Evolutionary conservation across 371 early-diverging fungal genomes (phyloP).

Genomic region (Circinella umbellata): DNA sequence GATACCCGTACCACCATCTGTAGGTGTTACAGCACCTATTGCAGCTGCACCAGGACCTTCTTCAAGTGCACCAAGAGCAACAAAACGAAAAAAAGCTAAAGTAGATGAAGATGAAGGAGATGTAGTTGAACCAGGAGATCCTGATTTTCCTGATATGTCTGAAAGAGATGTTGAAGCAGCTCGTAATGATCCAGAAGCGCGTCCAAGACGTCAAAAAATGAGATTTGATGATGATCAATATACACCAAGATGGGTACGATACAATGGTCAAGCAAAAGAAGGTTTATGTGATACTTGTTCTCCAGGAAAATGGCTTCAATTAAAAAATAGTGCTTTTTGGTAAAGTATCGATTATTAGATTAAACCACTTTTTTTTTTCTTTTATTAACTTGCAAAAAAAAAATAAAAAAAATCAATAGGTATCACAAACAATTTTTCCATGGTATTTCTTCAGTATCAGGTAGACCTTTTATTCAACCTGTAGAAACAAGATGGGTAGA

Average conservation of each 20-base stretch:
- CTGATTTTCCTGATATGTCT: constrained; percentile 53
- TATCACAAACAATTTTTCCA: constrained; percentile 94
- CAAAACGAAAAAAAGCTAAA: constrained; percentile 6
- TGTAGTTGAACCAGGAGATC: constrained; percentile 35
- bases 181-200: constrained; percentile 49
- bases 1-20: neutral
- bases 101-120: constrained; percentile 31
- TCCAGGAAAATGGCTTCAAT: constrained; percentile 90
- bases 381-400: too few species aligned
- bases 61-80: constrained; percentile 3
- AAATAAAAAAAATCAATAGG: too few species aligned
- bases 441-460: constrained; percentile 92
- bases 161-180: constrained; percentile 50
- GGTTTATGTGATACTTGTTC: constrained; percentile 89
- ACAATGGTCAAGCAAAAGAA: constrained; percentile 80
- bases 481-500: constrained; percentile 73
- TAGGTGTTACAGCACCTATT: constrained; percentile 6
- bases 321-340: constrained; percentile 94
- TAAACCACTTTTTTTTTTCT: too few species aligned
- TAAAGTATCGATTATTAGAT: constrained; percentile 27
- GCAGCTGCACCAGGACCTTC: neutral
- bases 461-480: constrained; percentile 79
- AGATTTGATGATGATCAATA: constrained; percentile 83
- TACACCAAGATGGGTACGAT: constrained; percentile 89
- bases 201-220: constrained; percentile 70